A percentile compares a stretch with the other conserved stretches of the same genome.
These are phyloP conservation scores for Penicillium herquei DNA, from an alignment of 495 filamentous ascomycete species.

Conservation along the genomic window DNA sequence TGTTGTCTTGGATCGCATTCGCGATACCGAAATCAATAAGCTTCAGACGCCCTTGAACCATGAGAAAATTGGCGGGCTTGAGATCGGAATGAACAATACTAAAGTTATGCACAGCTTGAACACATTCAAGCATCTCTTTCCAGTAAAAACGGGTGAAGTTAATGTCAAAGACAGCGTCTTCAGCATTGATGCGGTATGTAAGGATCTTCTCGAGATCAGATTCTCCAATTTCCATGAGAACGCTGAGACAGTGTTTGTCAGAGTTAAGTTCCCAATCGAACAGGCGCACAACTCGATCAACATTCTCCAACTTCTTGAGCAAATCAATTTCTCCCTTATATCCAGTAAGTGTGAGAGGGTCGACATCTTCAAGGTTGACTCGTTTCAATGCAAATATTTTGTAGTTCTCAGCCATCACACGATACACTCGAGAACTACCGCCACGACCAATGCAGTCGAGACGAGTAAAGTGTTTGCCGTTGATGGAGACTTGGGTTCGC, in stretches of 20 bases:
- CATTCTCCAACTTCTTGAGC: slow-evolving; percentile 72
- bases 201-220: slow-evolving; percentile 90
- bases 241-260: slow-evolving; percentile 78
- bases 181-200: slow-evolving; percentile 65
- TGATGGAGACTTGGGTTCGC: slow-evolving; percentile 77
- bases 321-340: slow-evolving; percentile 98
- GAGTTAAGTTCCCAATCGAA: slow-evolving; percentile 93
- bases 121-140: slow-evolving; percentile 98
- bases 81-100: slow-evolving; percentile 96
- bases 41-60: slow-evolving; percentile 81
- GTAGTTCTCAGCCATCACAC: slow-evolving; percentile 94
- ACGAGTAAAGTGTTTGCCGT: slow-evolving; percentile 85
- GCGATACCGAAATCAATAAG: slow-evolving; percentile 97
- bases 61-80: slow-evolving; percentile 91
- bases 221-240: slow-evolving; percentile 98
- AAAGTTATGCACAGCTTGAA: slow-evolving; percentile 78
- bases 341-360: slow-evolving; percentile 76
- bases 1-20: slow-evolving; percentile 94
- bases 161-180: slow-evolving; percentile 75
- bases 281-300: slow-evolving; percentile 84
- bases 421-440: slow-evolving; percentile 89
- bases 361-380: slow-evolving; percentile 86
- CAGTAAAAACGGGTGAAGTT: slow-evolving; percentile 95
- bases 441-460: slow-evolving; percentile 89
- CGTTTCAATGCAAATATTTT: slow-evolving; percentile 93